Base-by-base conservation (phyloP, 805 yeast genomes). In the Metschnikowia matae region DNA sequence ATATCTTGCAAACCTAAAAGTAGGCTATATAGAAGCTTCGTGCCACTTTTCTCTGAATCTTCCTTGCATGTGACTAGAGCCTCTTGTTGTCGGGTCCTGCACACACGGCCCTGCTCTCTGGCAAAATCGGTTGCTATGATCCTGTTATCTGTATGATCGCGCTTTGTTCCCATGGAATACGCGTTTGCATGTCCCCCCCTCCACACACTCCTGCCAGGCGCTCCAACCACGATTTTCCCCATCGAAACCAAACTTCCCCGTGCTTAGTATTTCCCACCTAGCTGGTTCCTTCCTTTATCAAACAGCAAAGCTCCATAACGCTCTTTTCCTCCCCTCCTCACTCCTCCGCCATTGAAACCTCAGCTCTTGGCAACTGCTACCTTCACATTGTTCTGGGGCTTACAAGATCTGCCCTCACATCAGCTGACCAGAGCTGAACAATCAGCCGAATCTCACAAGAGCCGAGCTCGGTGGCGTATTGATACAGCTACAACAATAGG, bases 81-180 rank as follows among this genome's bases (percentile, higher is more conserved):
- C 21, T 8, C 41, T 17, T 38, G 20, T 15, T 11, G 46, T 34
- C 11, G n/a, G 3, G 33, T 1, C 17, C 32, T 34, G 46, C 40
- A 21, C 33, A n/a, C 40, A 13, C 14, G 13, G 26, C 34, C 15
- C 11, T 23, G 20, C 46, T 15, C 26, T 21, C 17, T 13, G 23
- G 23, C 26, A 23, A 29, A 10, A 13, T 32, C 45, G 35, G 18
- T 42, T 33, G 38, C 38, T 14, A 33, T n/a, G 31, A 42, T 44
- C 40, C n/a, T 21, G 46, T 6, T 15, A 44, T 35, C 33, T 15
- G 34, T 17, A 36, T 23, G 40, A 44, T 44, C 40, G 46, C 46
- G 40, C 23, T 35, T 44, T 35, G 40, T n/a, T 23, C n/a, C 40
- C 34, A 34, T 26, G 32, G 14, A 35, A 44, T 35, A 34, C 46